Evolutionary conservation across 2,329 filamentous ascomycete species (phyloP).

Genomic region (Aurifilum marmelostoma): DNA sequence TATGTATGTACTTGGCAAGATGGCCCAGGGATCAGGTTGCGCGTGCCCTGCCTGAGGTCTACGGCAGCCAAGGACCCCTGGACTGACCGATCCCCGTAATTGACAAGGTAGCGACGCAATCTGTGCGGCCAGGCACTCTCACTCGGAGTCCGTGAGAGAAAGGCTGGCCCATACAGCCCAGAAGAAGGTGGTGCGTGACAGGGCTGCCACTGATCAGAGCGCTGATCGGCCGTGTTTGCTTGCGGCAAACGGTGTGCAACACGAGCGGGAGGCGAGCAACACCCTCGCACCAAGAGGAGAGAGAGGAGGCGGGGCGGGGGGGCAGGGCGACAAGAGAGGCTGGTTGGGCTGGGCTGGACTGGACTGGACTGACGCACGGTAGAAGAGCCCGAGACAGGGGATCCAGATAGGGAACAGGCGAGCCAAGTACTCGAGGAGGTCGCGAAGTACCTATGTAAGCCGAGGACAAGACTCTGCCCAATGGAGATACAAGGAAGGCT

Average conservation of each 20-base stretch:
- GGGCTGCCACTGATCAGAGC: slow-evolving; percentile 4
- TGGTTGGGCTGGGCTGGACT: not conserved
- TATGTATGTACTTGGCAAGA: slow-evolving; percentile 7
- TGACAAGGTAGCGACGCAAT: not conserved
- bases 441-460: not conserved
- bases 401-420: not conserved
- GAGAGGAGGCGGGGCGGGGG: not conserved
- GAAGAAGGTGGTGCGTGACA: not conserved
- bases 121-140: not conserved
- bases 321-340: not conserved
- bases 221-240: not conserved
- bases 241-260: slow-evolving; percentile 6
- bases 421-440: not conserved
- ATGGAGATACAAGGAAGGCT: not conserved
- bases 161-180: not conserved
- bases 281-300: not conserved
- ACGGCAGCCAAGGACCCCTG: not conserved
- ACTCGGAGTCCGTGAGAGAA: slow-evolving; percentile 1
- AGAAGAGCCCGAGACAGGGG: not conserved
- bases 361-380: not conserved
- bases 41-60: not conserved
- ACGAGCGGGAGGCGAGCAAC: not conserved
- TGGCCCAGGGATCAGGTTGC: slow-evolving; percentile 7
- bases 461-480: not conserved
- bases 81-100: slow-evolving; percentile 4